Conservation (phyloP, 306 rosid species). For the Rosa persica region DNA sequence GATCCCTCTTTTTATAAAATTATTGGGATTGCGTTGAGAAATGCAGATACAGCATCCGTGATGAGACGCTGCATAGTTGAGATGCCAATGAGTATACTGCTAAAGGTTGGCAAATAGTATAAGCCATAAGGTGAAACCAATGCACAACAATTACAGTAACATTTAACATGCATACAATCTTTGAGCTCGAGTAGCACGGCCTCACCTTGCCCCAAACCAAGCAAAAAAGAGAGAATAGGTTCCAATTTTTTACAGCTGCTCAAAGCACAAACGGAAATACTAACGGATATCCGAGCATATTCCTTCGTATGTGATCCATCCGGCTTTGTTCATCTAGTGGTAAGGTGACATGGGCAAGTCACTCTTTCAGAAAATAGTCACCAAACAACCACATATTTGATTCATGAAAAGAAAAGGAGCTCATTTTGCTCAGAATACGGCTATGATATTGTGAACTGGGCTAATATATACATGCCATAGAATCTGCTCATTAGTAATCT, state of each 20-base stretch:
- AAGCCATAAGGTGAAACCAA: neutral
- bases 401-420: neutral
- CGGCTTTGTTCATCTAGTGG: neutral
- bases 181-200: neutral
- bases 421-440: neutral
- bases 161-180: neutral
- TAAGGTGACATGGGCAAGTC: neutral
- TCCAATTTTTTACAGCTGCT: neutral
- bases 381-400: neutral
- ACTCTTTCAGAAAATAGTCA: neutral
- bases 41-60: neutral
- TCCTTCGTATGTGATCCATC: neutral
- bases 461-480: neutral
- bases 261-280: neutral
- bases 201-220: neutral
- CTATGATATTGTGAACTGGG: too few relatives aligned
- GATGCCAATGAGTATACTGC: neutral
- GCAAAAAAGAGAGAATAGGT: neutral
- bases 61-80: neutral
- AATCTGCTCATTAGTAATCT: neutral
- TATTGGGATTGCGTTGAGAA: neutral
- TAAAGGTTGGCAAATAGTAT: neutral
- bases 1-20: neutral
- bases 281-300: neutral
- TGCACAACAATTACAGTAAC: neutral